Evolutionary conservation across 805 yeast genomes (phyloP).

Genomic region (Starmerella vitae): DNA sequence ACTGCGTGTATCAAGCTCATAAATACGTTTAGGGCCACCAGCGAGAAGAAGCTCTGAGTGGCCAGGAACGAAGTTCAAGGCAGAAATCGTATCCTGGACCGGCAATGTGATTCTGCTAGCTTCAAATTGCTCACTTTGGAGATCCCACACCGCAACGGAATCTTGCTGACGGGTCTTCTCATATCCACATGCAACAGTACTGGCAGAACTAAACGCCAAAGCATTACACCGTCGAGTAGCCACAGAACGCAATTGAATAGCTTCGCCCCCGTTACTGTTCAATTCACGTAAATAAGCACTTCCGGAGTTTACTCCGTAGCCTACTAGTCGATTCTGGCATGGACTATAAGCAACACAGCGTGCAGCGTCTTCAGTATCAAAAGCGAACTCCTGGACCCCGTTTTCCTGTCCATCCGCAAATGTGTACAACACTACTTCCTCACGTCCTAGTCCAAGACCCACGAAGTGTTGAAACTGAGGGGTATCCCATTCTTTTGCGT

Average conservation of each 20-base stretch:
- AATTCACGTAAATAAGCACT: conserved; percentile 8
- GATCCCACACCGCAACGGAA: conserved; percentile 69
- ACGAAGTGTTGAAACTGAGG: conserved; percentile 45
- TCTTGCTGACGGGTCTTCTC: conserved; percentile 67
- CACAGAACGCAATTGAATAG: conserved; percentile 30
- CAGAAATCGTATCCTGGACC: conserved; percentile 60
- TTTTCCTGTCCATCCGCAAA: conserved; percentile 7
- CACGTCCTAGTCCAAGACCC: conserved; percentile 66
- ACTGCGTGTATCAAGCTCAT: conserved; percentile 53
- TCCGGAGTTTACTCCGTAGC: conserved; percentile 38
- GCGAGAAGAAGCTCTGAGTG: conserved; percentile 43
- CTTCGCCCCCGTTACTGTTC: conserved; percentile 20
- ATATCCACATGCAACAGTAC: conserved; percentile 60
- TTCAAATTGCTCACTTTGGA: conserved; percentile 25
- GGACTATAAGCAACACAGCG: conserved; percentile 41
- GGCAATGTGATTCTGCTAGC: conserved; percentile 34
- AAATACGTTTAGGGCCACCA: conserved; percentile 61
- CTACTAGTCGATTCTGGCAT: conserved; percentile 29
- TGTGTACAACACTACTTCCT: conserved; percentile 50
- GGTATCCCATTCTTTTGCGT: conserved; percentile 49
- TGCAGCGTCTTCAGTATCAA: conserved; percentile 27
- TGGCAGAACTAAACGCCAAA: conserved; percentile 50
- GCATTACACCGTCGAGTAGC: conserved; percentile 66
- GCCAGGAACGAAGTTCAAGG: conserved; percentile 53
- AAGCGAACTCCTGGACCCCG: conserved; percentile 16